Conservation (phyloP, 495 filamentous ascomycete genomes). For the Neurospora pannonica region DNA sequence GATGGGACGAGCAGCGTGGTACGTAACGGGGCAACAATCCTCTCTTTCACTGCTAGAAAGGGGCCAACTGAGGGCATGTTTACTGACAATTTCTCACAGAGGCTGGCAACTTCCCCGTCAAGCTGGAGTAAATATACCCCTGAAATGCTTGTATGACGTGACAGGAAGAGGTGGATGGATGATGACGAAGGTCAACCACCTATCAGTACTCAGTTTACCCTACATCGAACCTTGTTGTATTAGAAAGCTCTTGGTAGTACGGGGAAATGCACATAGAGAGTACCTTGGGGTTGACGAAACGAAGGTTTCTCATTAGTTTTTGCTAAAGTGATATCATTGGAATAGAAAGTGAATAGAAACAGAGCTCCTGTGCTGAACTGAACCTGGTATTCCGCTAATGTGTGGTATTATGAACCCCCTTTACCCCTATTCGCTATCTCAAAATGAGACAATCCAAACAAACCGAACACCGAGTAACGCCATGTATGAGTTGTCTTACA, state of each 20-base stretch:
- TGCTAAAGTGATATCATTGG: background rate
- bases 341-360: background rate
- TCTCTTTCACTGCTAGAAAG: background rate
- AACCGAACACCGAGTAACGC: background rate
- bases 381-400: background rate
- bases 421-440: background rate
- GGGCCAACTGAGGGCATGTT: background rate
- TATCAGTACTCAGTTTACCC: background rate
- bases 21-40: constrained; percentile 26
- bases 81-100: constrained; percentile 43
- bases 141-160: background rate
- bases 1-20: constrained; percentile 98
- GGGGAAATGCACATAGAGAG: constrained; percentile 23
- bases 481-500: background rate
- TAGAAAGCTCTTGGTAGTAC: constrained; percentile 12
- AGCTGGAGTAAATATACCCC: constrained; percentile 39
- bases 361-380: background rate
- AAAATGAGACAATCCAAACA: background rate
- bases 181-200: constrained; percentile 1
- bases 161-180: background rate
- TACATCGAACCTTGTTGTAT: constrained; percentile 10
- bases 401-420: background rate
- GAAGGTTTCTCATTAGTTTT: background rate
- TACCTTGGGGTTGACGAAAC: constrained; percentile 1
- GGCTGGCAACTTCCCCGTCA: constrained; percentile 81